phyloP scores from a whole-genome alignment of 176 grass and related monocot species.

The Bonia amplexicaulis region DNA sequence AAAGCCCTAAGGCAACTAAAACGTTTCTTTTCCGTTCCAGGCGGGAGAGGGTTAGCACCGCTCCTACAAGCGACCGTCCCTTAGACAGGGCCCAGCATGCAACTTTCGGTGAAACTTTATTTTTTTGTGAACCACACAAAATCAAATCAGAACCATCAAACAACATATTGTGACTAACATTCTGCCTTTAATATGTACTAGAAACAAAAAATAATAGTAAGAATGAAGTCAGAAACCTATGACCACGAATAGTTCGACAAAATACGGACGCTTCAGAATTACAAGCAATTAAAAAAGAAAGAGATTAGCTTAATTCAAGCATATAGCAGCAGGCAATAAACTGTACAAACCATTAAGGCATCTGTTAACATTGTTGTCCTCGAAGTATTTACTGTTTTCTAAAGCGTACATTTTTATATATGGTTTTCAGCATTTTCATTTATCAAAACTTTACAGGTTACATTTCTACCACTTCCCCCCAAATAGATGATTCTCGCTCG shows the following conservation, averaged over 20 bases:
- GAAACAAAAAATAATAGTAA: background rate
- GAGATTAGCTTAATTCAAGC: background rate
- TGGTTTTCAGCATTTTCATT: slow-evolving; percentile 11
- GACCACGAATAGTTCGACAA: background rate
- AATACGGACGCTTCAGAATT: background rate
- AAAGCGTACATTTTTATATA: slow-evolving; percentile 17
- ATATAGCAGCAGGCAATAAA: background rate
- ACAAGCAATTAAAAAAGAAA: background rate
- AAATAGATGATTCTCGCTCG: slow-evolving; percentile 3
- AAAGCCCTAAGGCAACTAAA: too few species aligned
- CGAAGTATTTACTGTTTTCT: slow-evolving; percentile 29
- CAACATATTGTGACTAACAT: background rate
- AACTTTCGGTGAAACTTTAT: background rate
- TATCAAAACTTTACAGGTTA: slow-evolving; percentile 41
- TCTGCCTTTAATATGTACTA: background rate
- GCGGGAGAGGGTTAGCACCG: background rate
- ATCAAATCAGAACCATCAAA: background rate
- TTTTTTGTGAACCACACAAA: background rate
- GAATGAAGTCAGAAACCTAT: background rate
- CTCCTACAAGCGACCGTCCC: too few species aligned
- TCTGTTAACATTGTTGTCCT: background rate
- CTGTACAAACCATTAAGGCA: background rate
- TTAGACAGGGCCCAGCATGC: background rate
- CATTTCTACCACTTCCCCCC: slow-evolving; percentile 1
- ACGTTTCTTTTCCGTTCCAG: background rate